Evolutionary conservation across 495 filamentous ascomycete species (phyloP).

Genomic region (Chaetomium tenue): DNA sequence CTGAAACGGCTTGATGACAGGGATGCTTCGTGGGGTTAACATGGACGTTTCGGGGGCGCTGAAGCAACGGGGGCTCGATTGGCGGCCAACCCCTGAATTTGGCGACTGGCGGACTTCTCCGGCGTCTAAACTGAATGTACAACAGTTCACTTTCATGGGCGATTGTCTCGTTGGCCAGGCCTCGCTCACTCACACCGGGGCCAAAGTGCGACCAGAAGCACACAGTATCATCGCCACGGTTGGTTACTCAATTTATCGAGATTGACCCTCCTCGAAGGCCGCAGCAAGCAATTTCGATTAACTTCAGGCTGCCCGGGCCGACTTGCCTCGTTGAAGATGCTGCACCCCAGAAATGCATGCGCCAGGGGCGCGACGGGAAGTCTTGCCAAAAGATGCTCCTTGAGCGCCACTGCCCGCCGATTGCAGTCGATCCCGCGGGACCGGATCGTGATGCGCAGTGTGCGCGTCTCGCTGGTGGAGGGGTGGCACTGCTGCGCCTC

Average conservation of each 20-base stretch:
- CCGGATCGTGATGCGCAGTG: background rate
- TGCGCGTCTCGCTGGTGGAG: slow-evolving; percentile 7
- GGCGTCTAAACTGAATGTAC: slow-evolving; percentile 5
- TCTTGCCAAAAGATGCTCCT: background rate
- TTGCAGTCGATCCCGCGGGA: no score
- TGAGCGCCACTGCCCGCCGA: background rate
- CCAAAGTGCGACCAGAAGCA: background rate
- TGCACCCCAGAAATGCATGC: slow-evolving; percentile 12
- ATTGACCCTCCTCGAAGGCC: no score
- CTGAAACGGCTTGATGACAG: slow-evolving; percentile 13
- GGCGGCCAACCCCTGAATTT: background rate
- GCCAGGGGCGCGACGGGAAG: background rate
- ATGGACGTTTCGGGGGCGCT: slow-evolving; percentile 13
- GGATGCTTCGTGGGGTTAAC: background rate
- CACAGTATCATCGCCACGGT: background rate
- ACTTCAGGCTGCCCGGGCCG: slow-evolving; percentile 20
- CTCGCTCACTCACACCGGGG: background rate
- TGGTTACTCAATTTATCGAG: background rate
- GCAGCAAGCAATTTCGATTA: no score
- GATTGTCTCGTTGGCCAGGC: slow-evolving; percentile 7
- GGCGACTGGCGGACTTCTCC: slow-evolving; percentile 18
- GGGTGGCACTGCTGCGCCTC: slow-evolving; percentile 22
- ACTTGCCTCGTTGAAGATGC: background rate
- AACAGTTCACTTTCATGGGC: background rate
- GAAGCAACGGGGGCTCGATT: slow-evolving; percentile 8